phyloP scores from a whole-genome alignment of 176 grass and related monocot genomes.

The Oryza meyeriana region DNA sequence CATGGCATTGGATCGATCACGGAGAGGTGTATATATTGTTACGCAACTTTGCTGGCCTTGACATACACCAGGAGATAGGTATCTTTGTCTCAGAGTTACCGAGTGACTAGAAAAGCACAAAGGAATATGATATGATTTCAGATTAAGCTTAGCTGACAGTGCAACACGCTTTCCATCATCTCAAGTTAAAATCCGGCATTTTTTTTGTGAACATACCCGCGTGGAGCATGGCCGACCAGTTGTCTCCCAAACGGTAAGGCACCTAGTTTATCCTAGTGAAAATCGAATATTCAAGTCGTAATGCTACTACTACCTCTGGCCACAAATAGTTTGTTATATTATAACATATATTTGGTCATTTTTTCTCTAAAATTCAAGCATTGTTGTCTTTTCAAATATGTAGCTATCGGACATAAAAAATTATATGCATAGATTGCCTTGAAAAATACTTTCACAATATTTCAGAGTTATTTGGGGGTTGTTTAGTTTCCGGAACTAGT shows the following conservation, averaged over 20 bases:
- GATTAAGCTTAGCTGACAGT: constrained; percentile 17
- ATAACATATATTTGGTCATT: background rate
- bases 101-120: constrained; percentile 29
- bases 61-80: constrained; percentile 26
- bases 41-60: constrained; percentile 31
- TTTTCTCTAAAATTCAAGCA: background rate
- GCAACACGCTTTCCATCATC: constrained; percentile 33
- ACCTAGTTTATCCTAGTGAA: background rate
- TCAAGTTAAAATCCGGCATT: background rate
- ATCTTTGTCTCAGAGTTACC: constrained; percentile 43
- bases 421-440: no score
- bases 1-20: constrained; percentile 23
- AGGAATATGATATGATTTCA: constrained; percentile 15
- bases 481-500: background rate
- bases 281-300: background rate
- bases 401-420: no score
- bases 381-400: background rate
- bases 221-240: background rate
- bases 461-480: no score
- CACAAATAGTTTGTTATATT: background rate
- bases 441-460: no score
- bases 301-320: background rate
- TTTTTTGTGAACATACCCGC: background rate
- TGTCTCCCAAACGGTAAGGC: background rate
- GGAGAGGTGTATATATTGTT: background rate